Evolutionary conservation across 768 basidiomycete genomes (phyloP), one percentile per base, ranked within the genome.

Genomic region (Omphalotus guepiniiformis): DNA sequence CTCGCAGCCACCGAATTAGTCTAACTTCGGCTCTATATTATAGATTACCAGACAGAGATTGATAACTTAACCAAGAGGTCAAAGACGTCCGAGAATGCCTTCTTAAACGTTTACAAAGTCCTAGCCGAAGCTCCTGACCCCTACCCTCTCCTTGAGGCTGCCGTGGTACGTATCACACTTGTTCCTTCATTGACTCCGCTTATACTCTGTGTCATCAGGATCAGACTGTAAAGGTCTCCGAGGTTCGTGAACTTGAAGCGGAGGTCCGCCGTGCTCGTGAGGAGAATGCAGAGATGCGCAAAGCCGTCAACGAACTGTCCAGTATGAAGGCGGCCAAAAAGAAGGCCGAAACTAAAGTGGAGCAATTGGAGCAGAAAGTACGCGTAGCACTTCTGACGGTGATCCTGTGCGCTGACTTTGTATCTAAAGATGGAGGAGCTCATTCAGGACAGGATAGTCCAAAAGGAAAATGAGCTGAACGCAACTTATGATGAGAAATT

Each of bases 61-160:
- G 96, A 99, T 72, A 85, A 73, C 60, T 81, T 99, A 54, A 98
- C 95, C 0, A 88, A 90, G 55, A 86, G 96, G 7, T 90, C 86
- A 30, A 97, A 97, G 62, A 67, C 79, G 19, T 88, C 93, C 8
- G 96, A 99, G 73, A 94, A 88, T 58, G 90, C 93, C 1, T 98
- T 99, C 67, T 73, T 98, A n/a, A 91, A 84, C 57, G 86, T 94
- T 16, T 98, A 98, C 75, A 98, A 98, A 63, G 81, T 95, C 18
- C 68, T 99, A 6, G 93, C 95, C 0, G 96, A 99, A 59, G 95
- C 91, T 2, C 96, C 95, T 0, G 96, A 99, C 63, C 96, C 96
- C 13, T 96, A 95, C 62, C 96, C 96, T 7, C 74, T 98, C 6
- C 81, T 99, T 12, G 95, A 99, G 59, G 91, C 85, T 11, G 94